Percentiles rank a stretch among this genome's conserved stretches.
These are phyloP conservation scores for Fusarium sp. DNA, from an alignment of 2,329 filamentous ascomycete species.

Conservation along the genomic window DNA sequence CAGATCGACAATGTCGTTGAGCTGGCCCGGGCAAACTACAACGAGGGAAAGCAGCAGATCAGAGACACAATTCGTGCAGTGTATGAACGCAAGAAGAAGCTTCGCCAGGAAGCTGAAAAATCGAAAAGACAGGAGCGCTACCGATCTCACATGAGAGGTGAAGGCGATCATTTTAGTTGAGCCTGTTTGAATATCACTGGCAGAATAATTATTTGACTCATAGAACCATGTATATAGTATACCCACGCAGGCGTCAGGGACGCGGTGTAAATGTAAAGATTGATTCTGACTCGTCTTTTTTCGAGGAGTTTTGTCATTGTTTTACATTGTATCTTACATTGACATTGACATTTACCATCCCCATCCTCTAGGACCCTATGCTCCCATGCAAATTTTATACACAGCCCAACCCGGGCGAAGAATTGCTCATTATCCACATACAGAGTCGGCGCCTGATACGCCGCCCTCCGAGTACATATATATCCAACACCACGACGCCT, in stretches of 20 bases:
- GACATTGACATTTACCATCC: slow-evolving; percentile 48
- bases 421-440: slow-evolving; percentile 48
- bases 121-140: slow-evolving; percentile 57
- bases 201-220: slow-evolving; percentile 11
- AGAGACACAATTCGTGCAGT: slow-evolving; percentile 85
- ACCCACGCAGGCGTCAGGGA: slow-evolving; percentile 31
- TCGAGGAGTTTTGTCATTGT: slow-evolving; percentile 51
- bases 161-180: slow-evolving; percentile 75
- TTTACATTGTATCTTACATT: slow-evolving; percentile 59
- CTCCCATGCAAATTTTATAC: slow-evolving; percentile 51
- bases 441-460: slow-evolving; percentile 38
- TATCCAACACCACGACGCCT: slow-evolving; percentile 23
- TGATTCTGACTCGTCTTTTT: slow-evolving; percentile 46
- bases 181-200: slow-evolving; percentile 8
- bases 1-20: slow-evolving; percentile 88
- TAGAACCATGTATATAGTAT: slow-evolving; percentile 34
- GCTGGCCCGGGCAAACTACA: slow-evolving; percentile 87
- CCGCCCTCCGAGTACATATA: slow-evolving; percentile 39
- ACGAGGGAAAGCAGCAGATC: slow-evolving; percentile 83
- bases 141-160: slow-evolving; percentile 63
- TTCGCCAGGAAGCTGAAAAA: slow-evolving; percentile 68
- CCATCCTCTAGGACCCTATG: slow-evolving; percentile 41
- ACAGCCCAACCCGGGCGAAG: slow-evolving; percentile 49
- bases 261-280: slow-evolving; percentile 37
- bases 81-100: slow-evolving; percentile 88